Conservation (phyloP, 2,329 filamentous ascomycete species). For the Ceratocystis huliohia region DNA sequence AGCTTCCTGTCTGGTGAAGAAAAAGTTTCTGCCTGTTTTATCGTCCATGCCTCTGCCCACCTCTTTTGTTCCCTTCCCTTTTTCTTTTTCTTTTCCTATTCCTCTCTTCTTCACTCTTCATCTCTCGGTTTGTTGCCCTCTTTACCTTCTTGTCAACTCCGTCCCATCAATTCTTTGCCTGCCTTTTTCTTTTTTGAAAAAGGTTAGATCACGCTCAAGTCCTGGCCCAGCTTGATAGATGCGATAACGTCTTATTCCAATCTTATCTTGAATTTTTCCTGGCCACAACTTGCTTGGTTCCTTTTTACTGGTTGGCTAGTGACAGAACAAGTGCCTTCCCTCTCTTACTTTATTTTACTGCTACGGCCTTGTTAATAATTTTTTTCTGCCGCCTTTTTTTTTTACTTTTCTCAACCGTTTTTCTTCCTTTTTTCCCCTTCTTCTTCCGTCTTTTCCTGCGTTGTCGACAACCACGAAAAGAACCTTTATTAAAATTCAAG, state of each 20-base stretch:
- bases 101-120: constrained; percentile 11
- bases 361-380: constrained; percentile 12
- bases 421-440: not conserved
- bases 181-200: constrained; percentile 6
- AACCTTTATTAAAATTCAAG: not conserved
- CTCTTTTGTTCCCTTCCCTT: not conserved
- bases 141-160: not conserved
- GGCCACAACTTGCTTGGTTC: constrained; percentile 3
- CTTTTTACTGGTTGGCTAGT: constrained; percentile 11
- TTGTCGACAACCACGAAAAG: not conserved
- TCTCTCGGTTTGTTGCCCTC: not conserved
- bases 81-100: constrained; percentile 7
- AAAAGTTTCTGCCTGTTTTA: constrained; percentile 10
- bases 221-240: not conserved
- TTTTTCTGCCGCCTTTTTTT: constrained; percentile 10
- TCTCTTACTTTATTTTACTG: not conserved
- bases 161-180: not conserved
- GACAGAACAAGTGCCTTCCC: not conserved
- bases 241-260: constrained; percentile 7
- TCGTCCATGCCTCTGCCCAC: not conserved
- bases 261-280: constrained; percentile 7
- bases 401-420: too few species aligned
- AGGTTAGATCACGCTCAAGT: constrained; percentile 4
- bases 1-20: not conserved
- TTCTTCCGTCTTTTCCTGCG: not conserved